Conservation (phyloP, 805 yeast species). For the Kregervanrija fluxuum region DNA sequence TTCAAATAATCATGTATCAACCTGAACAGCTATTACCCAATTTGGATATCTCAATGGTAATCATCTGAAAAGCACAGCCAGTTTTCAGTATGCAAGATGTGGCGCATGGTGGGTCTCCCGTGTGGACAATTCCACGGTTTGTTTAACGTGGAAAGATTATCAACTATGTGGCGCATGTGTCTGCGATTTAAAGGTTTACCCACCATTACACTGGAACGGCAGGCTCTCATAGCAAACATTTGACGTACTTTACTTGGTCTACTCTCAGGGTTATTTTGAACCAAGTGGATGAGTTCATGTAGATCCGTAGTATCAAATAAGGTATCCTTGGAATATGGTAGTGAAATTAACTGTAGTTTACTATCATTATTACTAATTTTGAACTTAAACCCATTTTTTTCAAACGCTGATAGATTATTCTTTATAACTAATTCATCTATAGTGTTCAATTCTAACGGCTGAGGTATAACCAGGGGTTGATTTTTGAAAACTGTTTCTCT, state of each 20-base stretch:
- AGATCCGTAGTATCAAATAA: slow-evolving; percentile 65
- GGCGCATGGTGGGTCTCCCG: slow-evolving; percentile 96
- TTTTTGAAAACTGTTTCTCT: slow-evolving; percentile 47
- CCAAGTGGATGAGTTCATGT: slow-evolving; percentile 63
- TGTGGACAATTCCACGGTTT: slow-evolving; percentile 98
- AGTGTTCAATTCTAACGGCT: slow-evolving; percentile 54
- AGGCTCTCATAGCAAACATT: slow-evolving; percentile 93
- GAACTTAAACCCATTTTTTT: slow-evolving; percentile 72
- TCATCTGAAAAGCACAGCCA: slow-evolving; percentile 41
- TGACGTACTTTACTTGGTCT: slow-evolving; percentile 73
- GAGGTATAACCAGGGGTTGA: slow-evolving; percentile 65
- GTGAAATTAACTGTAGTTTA: slow-evolving; percentile 45
- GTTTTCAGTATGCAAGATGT: slow-evolving; percentile 54
- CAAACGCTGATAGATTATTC: slow-evolving; percentile 51
- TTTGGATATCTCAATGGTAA: slow-evolving; percentile 28
- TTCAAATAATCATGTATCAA: slow-evolving; percentile 2
- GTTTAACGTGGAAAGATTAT: slow-evolving; percentile 60
- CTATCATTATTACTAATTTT: slow-evolving; percentile 43
- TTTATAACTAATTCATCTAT: slow-evolving; percentile 71
- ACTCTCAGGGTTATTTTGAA: slow-evolving; percentile 42
- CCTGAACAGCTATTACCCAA: slow-evolving; percentile 18
- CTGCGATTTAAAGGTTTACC: slow-evolving; percentile 58
- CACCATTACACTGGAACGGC: slow-evolving; percentile 90
- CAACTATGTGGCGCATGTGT: slow-evolving; percentile 65
- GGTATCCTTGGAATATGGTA: slow-evolving; percentile 69